These are phyloP conservation scores for Salix caprea DNA, from an alignment of 345 rosid genomes.

Conservation along the genomic window DNA sequence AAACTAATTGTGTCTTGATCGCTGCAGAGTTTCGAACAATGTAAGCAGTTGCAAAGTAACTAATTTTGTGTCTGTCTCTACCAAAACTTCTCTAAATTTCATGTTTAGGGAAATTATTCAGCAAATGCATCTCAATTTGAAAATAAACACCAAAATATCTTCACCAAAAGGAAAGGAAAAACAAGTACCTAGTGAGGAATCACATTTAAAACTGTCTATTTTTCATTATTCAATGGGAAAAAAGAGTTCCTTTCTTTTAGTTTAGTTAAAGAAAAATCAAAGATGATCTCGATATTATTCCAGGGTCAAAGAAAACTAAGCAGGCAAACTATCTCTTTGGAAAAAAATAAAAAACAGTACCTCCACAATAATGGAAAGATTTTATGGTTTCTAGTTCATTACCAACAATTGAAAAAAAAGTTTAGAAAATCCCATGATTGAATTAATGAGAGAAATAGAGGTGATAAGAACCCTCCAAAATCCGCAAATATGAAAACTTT, in stretches of 20 bases:
- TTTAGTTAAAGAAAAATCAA: neutral
- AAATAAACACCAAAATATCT: neutral
- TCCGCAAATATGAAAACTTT: neutral
- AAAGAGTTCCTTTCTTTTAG: neutral
- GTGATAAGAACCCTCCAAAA: neutral
- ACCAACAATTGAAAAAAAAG: neutral
- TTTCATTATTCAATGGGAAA: neutral
- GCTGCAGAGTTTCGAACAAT: neutral
- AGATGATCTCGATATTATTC: neutral
- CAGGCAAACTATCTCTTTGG: neutral
- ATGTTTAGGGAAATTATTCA: neutral
- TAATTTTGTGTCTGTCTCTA: neutral
- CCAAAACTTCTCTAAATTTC: neutral
- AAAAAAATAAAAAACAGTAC: neutral
- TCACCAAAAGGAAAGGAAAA: neutral
- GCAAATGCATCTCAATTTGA: neutral
- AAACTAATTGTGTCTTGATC: neutral
- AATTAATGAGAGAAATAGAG: neutral
- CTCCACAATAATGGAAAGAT: neutral
- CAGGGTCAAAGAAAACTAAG: neutral
- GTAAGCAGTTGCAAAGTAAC: neutral
- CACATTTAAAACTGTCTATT: neutral
- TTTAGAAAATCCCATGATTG: neutral
- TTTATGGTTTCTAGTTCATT: neutral
- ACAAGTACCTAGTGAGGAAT: neutral